A percentile compares a stretch with the other conserved stretches of the same genome.
These are phyloP conservation scores for Gracilaria domingensis DNA, from an alignment of 23 red algal genomes.

Conservation along the genomic window DNA sequence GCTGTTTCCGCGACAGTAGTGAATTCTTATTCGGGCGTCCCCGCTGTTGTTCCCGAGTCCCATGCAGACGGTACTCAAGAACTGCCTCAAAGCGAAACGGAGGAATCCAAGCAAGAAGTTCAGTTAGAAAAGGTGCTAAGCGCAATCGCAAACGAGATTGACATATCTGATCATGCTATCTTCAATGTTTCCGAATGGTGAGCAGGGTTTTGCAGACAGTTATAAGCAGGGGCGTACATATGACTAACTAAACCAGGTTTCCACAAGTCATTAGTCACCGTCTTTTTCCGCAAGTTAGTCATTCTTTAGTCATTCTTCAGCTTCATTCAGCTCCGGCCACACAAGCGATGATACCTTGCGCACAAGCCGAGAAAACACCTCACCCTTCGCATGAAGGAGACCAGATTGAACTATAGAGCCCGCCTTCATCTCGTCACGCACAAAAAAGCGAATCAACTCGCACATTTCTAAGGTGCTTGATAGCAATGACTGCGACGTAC, in stretches of 20 bases:
- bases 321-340: background rate
- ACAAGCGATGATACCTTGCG: background rate
- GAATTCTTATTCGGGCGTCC: too few relatives aligned
- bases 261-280: background rate
- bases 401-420: background rate
- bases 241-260: background rate
- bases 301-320: background rate
- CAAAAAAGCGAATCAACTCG: background rate
- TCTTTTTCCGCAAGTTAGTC: background rate
- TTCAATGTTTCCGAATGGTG: too few relatives aligned
- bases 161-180: too few relatives aligned
- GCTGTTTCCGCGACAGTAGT: too few relatives aligned
- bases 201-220: too few relatives aligned
- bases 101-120: too few relatives aligned
- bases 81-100: too few relatives aligned
- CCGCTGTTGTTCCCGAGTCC: too few relatives aligned
- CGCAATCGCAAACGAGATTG: too few relatives aligned
- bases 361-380: background rate
- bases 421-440: background rate
- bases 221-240: background rate
- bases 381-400: background rate
- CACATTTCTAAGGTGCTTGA: background rate
- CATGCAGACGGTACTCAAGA: too few relatives aligned
- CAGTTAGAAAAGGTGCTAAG: too few relatives aligned
- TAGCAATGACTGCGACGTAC: background rate